These are phyloP conservation scores for Starmerella ratchasimensis DNA, from an alignment of 805 yeast genomes.

Conservation along the genomic window DNA sequence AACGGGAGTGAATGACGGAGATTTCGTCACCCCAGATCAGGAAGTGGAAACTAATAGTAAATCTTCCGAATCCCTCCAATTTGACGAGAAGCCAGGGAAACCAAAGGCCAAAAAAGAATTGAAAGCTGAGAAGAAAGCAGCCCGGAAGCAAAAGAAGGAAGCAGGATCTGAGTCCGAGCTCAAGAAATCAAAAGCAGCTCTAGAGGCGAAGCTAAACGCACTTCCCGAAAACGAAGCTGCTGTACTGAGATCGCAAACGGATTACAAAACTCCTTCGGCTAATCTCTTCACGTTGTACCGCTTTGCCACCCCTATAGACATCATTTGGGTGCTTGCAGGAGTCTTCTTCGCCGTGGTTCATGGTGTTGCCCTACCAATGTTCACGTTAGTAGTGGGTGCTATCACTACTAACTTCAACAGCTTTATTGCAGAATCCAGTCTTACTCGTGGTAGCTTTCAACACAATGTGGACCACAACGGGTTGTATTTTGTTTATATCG, in stretches of 20 bases:
- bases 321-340: slow-evolving; percentile 23
- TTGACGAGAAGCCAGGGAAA: no score
- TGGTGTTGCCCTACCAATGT: slow-evolving; percentile 32
- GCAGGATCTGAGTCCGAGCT: background rate
- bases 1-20: no score
- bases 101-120: background rate
- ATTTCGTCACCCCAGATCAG: no score
- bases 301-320: slow-evolving; percentile 26
- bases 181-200: slow-evolving; percentile 3
- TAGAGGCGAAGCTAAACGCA: slow-evolving; percentile 13
- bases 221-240: slow-evolving; percentile 25
- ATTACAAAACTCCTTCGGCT: slow-evolving; percentile 17
- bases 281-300: slow-evolving; percentile 25
- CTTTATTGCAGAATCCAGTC: slow-evolving; percentile 21
- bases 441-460: slow-evolving; percentile 25
- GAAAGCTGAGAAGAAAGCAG: background rate
- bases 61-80: no score
- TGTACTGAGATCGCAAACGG: slow-evolving; percentile 26
- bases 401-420: slow-evolving; percentile 28
- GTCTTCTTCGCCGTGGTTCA: slow-evolving; percentile 25
- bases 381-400: slow-evolving; percentile 31
- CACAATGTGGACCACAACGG: slow-evolving; percentile 26
- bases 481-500: slow-evolving; percentile 31
- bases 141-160: background rate
- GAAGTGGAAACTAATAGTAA: no score